Conservation (phyloP, 345 rosid species). For the Geranium brycei region DNA sequence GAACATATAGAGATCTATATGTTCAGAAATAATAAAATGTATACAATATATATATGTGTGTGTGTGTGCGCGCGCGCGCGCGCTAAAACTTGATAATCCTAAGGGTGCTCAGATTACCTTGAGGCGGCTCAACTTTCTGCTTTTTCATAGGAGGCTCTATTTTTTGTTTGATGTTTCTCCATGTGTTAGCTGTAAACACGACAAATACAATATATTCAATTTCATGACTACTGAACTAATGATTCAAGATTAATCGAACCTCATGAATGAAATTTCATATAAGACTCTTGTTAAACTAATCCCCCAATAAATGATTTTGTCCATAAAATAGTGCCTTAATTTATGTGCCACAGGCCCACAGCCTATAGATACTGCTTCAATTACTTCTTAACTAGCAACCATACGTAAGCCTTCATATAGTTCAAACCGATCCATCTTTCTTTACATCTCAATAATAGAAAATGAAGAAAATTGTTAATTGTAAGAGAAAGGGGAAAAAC, state of each 20-base stretch:
- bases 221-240: background rate
- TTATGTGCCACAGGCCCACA: too few relatives aligned
- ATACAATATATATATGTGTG: background rate
- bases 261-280: background rate
- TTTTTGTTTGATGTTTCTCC: slow-evolving; percentile 58
- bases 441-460: background rate
- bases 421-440: too few relatives aligned
- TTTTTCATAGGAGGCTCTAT: slow-evolving; percentile 71
- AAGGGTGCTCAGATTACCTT: slow-evolving; percentile 29
- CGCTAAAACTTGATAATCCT: background rate
- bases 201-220: slow-evolving; percentile 3
- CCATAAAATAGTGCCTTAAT: too few relatives aligned
- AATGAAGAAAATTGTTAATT: background rate
- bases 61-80: too few relatives aligned
- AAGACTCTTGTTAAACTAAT: background rate
- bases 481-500: background rate
- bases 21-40: background rate
- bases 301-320: too few relatives aligned
- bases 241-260: background rate
- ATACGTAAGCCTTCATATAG: too few relatives aligned
- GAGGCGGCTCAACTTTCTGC: slow-evolving; percentile 66
- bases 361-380: too few relatives aligned
- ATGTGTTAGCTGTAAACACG: slow-evolving; percentile 50
- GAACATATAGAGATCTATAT: background rate
- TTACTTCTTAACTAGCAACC: too few relatives aligned